Conservation (phyloP, 2,329 filamentous ascomycete genomes). For the Chlorencoelia australis region DNA sequence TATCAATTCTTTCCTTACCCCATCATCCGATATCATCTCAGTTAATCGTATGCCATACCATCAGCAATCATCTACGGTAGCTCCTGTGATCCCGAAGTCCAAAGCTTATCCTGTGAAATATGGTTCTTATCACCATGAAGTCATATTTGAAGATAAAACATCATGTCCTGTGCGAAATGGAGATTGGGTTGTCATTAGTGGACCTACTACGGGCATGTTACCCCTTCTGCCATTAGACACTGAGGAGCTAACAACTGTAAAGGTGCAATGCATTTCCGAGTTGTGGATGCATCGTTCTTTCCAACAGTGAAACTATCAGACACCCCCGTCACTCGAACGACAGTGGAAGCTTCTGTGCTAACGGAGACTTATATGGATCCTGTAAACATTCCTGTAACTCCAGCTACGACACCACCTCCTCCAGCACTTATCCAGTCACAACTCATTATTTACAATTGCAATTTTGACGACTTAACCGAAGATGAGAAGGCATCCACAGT, state of each 20-base stretch:
- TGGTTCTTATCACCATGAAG: conserved; percentile 15
- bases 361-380: neutral
- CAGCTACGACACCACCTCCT: conserved; percentile 16
- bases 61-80: neutral
- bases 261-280: conserved; percentile 15
- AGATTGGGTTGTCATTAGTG: conserved; percentile 21
- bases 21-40: conserved; percentile 1
- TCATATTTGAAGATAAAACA: conserved; percentile 13
- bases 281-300: conserved; percentile 19
- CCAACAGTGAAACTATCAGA: conserved; percentile 20
- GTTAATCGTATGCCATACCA: neutral
- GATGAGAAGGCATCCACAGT: conserved; percentile 39
- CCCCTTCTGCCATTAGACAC: neutral
- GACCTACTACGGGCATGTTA: conserved; percentile 7
- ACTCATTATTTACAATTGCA: conserved; percentile 37
- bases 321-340: conserved; percentile 6
- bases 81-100: neutral
- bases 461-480: conserved; percentile 45
- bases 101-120: conserved; percentile 12
- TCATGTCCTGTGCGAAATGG: conserved; percentile 18
- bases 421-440: conserved; percentile 18
- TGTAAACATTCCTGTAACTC: conserved; percentile 16
- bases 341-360: neutral
- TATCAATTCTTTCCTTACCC: conserved; percentile 19
- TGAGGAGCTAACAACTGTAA: neutral